These are phyloP conservation scores for Ogataea zsoltii DNA, from an alignment of 805 yeast genomes.

Conservation along the genomic window DNA sequence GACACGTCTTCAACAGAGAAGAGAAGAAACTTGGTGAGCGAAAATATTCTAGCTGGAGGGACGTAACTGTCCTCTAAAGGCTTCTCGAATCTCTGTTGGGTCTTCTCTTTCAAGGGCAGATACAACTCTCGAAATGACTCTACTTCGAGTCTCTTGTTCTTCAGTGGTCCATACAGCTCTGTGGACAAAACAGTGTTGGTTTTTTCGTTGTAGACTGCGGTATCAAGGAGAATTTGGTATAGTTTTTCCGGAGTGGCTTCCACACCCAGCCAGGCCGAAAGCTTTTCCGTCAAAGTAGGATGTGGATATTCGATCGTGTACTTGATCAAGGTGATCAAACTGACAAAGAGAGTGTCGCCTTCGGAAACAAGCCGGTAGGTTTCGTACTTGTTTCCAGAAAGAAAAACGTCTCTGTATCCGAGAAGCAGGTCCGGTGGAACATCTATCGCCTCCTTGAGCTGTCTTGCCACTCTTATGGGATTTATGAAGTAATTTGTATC, in stretches of 20 bases:
- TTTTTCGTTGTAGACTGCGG: conserved; percentile 16
- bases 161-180: conserved; percentile 20
- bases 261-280: conserved; percentile 18
- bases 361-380: conserved; percentile 13
- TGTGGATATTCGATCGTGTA: conserved; percentile 36
- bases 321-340: conserved; percentile 29
- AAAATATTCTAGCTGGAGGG: conserved; percentile 13
- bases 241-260: conserved; percentile 15
- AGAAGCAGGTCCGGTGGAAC: conserved; percentile 13
- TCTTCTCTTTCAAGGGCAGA: background rate
- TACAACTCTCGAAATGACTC: conserved; percentile 4
- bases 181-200: conserved; percentile 31
- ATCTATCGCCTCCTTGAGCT: conserved; percentile 18
- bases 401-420: conserved; percentile 20
- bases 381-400: conserved; percentile 17
- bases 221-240: conserved; percentile 15
- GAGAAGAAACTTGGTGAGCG: conserved; percentile 20
- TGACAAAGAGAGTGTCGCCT: conserved; percentile 20
- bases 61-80: conserved; percentile 1
- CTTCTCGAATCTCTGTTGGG: conserved; percentile 2
- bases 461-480: conserved; percentile 25
- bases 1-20: conserved; percentile 25
- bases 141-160: background rate
- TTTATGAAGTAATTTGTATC: conserved; percentile 21
- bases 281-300: conserved; percentile 18